A percentile compares a stretch with the other conserved stretches of the same genome.
Evolutionary conservation across 352 stramenopile species (phyloP).

Genomic region (Globisporangium orthogonon): DNA sequence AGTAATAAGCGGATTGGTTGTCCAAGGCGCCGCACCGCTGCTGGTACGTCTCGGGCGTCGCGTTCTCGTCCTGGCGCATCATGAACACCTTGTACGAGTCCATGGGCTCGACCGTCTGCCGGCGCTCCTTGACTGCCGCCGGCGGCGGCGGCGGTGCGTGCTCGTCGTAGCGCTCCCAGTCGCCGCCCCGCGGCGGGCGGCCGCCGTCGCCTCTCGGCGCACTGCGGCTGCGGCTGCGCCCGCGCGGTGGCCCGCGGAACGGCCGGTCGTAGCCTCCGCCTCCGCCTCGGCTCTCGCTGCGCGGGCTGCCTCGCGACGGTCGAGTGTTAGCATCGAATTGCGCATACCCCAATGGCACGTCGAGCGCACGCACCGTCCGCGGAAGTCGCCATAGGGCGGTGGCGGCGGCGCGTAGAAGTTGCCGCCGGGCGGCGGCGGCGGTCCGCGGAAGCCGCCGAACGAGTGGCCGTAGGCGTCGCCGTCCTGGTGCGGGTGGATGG

Average conservation of each 20-base stretch:
- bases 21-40: conserved; percentile 25
- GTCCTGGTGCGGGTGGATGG: background rate
- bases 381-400: background rate
- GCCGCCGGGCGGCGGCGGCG: background rate
- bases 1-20: background rate
- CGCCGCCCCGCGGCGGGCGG: conserved; percentile 5
- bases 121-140: conserved; percentile 14
- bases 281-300: conserved; percentile 20
- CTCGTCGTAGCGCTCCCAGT: conserved; percentile 17
- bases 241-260: conserved; percentile 13
- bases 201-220: conserved; percentile 13
- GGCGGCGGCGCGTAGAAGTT: background rate
- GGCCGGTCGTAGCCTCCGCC: conserved; percentile 16
- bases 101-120: conserved; percentile 53
- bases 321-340: background rate
- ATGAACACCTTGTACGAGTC: conserved; percentile 87
- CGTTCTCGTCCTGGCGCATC: conserved; percentile 83
- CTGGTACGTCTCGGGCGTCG: conserved; percentile 73
- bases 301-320: conserved; percentile 4
- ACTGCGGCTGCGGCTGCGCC: conserved; percentile 31
- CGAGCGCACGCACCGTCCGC: background rate
- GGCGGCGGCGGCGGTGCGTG: conserved; percentile 6
- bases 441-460: background rate
- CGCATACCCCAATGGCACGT: background rate
- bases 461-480: conserved; percentile 1